Percentiles rank a stretch among this genome's conserved stretches.
phyloP scores from a whole-genome alignment of 768 basidiomycete genomes.

The Auriscalpium vulgare region DNA sequence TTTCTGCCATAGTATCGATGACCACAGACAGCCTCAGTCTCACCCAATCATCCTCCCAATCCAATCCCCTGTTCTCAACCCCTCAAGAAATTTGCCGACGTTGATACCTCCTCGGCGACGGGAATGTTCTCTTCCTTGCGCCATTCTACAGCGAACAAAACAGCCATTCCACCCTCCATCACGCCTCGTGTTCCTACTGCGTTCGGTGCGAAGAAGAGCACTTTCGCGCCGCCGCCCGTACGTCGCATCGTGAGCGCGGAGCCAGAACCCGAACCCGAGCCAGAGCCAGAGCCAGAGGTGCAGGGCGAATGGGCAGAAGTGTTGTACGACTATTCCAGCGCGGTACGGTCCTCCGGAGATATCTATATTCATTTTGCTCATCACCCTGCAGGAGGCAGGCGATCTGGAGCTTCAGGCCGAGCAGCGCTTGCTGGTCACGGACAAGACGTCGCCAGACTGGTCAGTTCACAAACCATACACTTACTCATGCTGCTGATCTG shows the following conservation, averaged over 20 bases:
- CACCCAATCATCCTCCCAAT: background rate
- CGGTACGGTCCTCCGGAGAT: conserved; percentile 29
- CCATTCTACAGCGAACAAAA: conserved; percentile 32
- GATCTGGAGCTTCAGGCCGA: conserved; percentile 56
- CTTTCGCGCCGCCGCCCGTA: conserved; percentile 46
- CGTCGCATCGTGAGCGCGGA: conserved; percentile 16
- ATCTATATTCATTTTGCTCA: background rate
- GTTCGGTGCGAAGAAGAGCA: conserved; percentile 30
- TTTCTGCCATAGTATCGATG: background rate
- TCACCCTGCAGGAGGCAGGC: conserved; percentile 47
- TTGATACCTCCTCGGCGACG: conserved; percentile 45
- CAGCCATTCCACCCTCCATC: conserved; percentile 27
- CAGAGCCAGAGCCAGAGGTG: background rate
- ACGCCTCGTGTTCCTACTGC: conserved; percentile 34
- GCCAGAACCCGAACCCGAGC: background rate
- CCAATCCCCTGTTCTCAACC: background rate
- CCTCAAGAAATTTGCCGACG: conserved; percentile 49
- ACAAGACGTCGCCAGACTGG: conserved; percentile 72
- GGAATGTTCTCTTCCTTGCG: conserved; percentile 40
- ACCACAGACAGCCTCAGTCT: background rate
- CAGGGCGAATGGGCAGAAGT: conserved; percentile 71
- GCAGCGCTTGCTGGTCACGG: conserved; percentile 53
- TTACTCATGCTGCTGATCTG: background rate
- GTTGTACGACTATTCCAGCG: conserved; percentile 65
- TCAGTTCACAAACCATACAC: conserved; percentile 19